Evolutionary conservation across 768 basidiomycete species (phyloP), one percentile per base, ranked within the genome.

Genomic region (Candolleomyces aberdarensis): DNA sequence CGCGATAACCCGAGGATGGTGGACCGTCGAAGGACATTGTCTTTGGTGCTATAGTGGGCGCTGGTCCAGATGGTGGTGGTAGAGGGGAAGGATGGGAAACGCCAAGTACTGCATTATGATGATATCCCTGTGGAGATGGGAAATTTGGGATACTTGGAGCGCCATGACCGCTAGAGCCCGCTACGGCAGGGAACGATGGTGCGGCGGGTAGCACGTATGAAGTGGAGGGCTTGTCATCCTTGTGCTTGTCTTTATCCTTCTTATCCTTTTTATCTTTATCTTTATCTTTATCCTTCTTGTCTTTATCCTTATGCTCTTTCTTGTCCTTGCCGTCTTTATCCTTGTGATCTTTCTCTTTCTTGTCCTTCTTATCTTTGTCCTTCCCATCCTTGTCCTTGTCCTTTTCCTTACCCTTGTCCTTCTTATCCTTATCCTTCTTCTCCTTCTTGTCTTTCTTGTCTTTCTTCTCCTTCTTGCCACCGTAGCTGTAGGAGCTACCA

Each of bases 1-100:
- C 70, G 64, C 90, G 87, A 67, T 79, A 85, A 13, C 91, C 91
- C 0, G 89, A 89, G 2, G 86, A 81, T 0, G 87, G 85, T 0
- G 80, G 73, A 43, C 62, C 49, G 22, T 31, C 47, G 36, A 58
- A 65, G 46, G 63, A 63, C 39, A 26, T 49, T 26, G 36, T 36
- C 2, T 36, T 36, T 36, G 36, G 36, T 2, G 6, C 6, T 36
- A 11, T 5, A 36, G 36, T 36, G 36, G 36, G 36, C 36, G 36
- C 11, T 36, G 36, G 36, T 36, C 36, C 36, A 36, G 67, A 29
- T 53, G 59, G 11, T 61, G 53, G 54, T 55, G 53, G 44, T 55
- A 20, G 31, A 8, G 44, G 46, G 29, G 44, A n/a, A 49, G 46
- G 31, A n/a, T n/a, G 31, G 22, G 57, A 51, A 47, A 63, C 65